Evolutionary conservation across 164 flowering plant species (phyloP), one percentile per base, ranked within the genome.

Genomic region (Kalanchoe fedtschenkoi): DNA sequence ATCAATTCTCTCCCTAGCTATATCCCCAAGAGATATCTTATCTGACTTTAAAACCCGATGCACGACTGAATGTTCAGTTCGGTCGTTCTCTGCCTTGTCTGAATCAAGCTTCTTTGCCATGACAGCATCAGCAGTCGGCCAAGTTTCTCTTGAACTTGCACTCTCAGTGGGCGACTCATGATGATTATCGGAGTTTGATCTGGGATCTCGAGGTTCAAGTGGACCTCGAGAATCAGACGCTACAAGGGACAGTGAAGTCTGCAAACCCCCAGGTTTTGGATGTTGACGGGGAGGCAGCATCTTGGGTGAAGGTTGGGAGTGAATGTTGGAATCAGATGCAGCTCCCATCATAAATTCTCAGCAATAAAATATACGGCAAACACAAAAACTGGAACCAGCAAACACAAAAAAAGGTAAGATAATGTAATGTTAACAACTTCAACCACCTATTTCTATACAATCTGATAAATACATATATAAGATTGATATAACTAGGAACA

Each of bases 161-260:
- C 98, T 92, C 68, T 89, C 96, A 14, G 96, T 64, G 16, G 98
- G 98, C 7, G 96, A 89, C 58, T 77, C 98, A 32, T 77, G 87
- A 34, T 67, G 74, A 17, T 75, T 81, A 58, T 87, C 90, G 64
- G 87, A 75, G 64, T 80, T 87, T 21, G 82, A 76, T 65, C 80
- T 80, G 26, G 83, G 86, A 33, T 82, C 93, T 56, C 75, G 86
- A 1, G 55, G 58, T 57, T 73, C 80, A 11, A 70, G 73, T 7
- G 80, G 75, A 14, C 63, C 76, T n/a, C n/a, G n/a, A n/a, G n/a
- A n/a, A 67, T 83, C 87, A 1, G 75, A 70, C 10, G 83, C 59
- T 26, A 83, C 79, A 5, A 77, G 72, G 17, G 88, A 77, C 6
- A 83, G 71, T 0, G 83, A 75, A 7, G 85, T 77, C 46, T 81